Evolutionary conservation across 306 rosid species (phyloP), one percentile per base, ranked within the genome.

Genomic region (Prunus mira): DNA sequence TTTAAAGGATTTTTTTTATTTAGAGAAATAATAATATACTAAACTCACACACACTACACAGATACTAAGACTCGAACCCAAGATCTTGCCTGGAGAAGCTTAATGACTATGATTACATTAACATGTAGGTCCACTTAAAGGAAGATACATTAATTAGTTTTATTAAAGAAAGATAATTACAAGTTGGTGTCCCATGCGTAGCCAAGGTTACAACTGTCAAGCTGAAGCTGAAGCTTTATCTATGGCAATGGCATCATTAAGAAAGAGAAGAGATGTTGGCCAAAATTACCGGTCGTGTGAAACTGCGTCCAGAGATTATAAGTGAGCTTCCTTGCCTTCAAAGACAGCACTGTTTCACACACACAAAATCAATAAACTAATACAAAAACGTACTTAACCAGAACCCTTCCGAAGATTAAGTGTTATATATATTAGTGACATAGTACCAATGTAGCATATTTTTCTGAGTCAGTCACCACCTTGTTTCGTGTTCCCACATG

Each of bases 401-500:
- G 58, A 14, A 57, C 38, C 66, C 65, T 65, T 2, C 8, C 57
- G 25, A 46, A 68, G 61, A 25, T 27, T 2, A 47, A 73, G 27
- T 32, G 0, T 0, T 12, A 30, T 34, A 63, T 49, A 58, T 27
- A 27, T 27, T 27, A 27, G 30, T 27, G 30, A 28, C 30, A 28
- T 25, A n/a, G 65, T 32, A 3, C 55, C 60, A 73, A 50, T 65
- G 50, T 4, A 41, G 54, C 71, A 41, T 34, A 66, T 66, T 38
- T 43, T 52, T 43, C 9, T 34, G 8, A 34, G 8, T 34, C 41
- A 20, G 34, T n/a, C 38, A 5, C 54, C 19, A 49, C 65, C 73
- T 78, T 76, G 71, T 20, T n/a, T 63, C 58, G 76, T 65, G 82
- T 61, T 71, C 70, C 80, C 83, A 83, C 80, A 63, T 85, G 83